Evolutionary conservation across 176 grass and related monocot genomes (phyloP), one percentile per base, ranked within the genome.

Genomic region (Avena insularis): DNA sequence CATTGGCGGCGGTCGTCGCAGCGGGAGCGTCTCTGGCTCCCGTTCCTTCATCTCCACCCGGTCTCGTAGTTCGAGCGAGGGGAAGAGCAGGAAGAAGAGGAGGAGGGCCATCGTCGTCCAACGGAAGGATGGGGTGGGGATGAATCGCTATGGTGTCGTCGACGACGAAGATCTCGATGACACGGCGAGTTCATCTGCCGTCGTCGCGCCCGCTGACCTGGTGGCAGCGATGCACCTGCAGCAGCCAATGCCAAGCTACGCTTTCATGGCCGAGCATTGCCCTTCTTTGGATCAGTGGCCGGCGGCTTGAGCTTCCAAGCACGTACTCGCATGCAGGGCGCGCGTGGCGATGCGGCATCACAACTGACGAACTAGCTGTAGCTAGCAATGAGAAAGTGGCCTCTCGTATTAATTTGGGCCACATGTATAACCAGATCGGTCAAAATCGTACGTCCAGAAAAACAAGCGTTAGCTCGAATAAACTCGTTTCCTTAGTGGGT

Each of bases 161-260:
- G 21, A 58, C 19, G 67, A 66, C 4, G 81, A 75, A 2, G 85
- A 84, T 10, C 90, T 91, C 69, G 43, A 82, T 12, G 90, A 91
- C 82, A 91, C 86, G 2, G 90, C 82, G 31, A 88, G 86, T 31
- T 91, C 90, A 16, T 88, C 82, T 2, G 40, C 5, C 15, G 53
- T 65, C 8, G 31, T 65, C 1, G 3, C 14, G 6, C 3, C 82
- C 13, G n/a, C 48, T 13, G 59, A 36, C 20, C 4, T 53, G 29
- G 48, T 6, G 48, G 80, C 68, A 36, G 61, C 61, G 3, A 20
- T 53, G 25, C 27, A 14, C 79, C 9, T 20, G 62, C 46, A 36
- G 25, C 62, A 53, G 47, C 46, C 46, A 12, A 27, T 36, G 47
- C 46, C 46, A 12, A 27, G 19, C 20, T 27, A 20, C 13, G 62